phyloP scores from a whole-genome alignment of 805 yeast genomes.

The Metschnikowia lunata region DNA sequence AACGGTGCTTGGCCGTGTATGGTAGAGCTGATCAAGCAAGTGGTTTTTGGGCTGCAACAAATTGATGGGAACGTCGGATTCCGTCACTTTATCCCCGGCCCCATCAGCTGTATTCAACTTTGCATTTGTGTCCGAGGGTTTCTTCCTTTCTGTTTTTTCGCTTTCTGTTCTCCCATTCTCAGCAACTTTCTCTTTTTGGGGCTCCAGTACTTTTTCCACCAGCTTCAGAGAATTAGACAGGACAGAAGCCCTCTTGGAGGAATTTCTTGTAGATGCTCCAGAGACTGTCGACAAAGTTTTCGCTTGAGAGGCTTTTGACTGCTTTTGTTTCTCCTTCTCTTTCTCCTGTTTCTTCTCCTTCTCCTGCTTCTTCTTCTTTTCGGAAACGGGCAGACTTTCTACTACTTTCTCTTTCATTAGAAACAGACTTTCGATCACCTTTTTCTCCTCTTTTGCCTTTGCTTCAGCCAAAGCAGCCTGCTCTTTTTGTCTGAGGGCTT shows the following conservation, averaged over 20 bases:
- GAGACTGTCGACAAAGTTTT: neutral
- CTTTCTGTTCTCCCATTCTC: neutral
- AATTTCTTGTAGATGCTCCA: too few relatives aligned
- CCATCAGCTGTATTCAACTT: neutral
- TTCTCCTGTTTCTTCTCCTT: neutral
- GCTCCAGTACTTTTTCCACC: too few relatives aligned
- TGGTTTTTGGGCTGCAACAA: slow-evolving; percentile 18
- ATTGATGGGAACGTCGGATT: neutral
- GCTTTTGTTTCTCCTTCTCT: neutral
- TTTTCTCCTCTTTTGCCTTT: slow-evolving; percentile 4
- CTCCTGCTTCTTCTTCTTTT: neutral
- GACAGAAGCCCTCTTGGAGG: too few relatives aligned
- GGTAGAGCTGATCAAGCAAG: slow-evolving; percentile 32
- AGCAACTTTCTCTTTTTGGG: neutral
- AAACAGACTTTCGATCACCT: neutral
- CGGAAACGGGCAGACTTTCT: neutral
- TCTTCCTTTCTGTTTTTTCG: neutral
- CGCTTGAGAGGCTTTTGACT: neutral
- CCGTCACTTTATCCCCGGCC: neutral
- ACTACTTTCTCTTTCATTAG: neutral
- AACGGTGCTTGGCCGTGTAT: slow-evolving; percentile 25
- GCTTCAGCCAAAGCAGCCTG: slow-evolving; percentile 10
- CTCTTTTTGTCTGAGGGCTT: slow-evolving; percentile 23
- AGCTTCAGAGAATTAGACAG: too few relatives aligned
- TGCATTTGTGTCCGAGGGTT: neutral